These are phyloP conservation scores for Saccharomycopsis fibuligera DNA, from an alignment of 805 yeast genomes.

Conservation along the genomic window DNA sequence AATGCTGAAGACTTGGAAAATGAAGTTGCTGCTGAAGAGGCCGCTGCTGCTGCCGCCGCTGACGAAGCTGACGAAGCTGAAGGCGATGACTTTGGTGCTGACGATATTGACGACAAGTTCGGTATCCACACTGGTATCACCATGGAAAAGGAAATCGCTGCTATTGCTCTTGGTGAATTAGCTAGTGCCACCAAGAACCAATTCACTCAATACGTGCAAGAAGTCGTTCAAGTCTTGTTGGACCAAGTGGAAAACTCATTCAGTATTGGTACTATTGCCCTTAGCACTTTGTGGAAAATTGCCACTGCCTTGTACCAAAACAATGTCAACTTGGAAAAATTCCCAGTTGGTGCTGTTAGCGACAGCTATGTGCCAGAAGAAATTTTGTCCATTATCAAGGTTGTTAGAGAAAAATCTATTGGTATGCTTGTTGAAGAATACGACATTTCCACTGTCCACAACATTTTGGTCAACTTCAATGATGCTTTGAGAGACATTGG, in stretches of 20 bases:
- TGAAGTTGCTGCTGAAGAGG: slow-evolving; percentile 42
- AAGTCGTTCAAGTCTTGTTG: slow-evolving; percentile 53
- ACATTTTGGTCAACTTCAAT: slow-evolving; percentile 66
- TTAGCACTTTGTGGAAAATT: slow-evolving; percentile 77
- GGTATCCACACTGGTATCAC: slow-evolving; percentile 93
- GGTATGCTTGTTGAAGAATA: slow-evolving; percentile 68
- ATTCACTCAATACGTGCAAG: slow-evolving; percentile 72
- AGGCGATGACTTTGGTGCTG: slow-evolving; percentile 54
- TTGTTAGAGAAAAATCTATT: slow-evolving; percentile 62
- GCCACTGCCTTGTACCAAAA: slow-evolving; percentile 62
- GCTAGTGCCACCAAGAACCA: slow-evolving; percentile 81
- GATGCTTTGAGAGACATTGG: slow-evolving; percentile 69
- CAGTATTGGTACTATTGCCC: slow-evolving; percentile 85
- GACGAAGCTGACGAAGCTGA: too few relatives aligned
- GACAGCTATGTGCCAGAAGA: slow-evolving; percentile 53
- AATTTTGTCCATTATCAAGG: slow-evolving; percentile 52
- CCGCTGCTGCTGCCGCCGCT: too few relatives aligned
- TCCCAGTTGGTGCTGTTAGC: slow-evolving; percentile 59
- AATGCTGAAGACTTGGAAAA: slow-evolving; percentile 41
- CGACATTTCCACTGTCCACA: slow-evolving; percentile 74
- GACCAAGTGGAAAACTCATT: slow-evolving; percentile 81
- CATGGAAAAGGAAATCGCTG: slow-evolving; percentile 92
- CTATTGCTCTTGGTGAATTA: slow-evolving; percentile 81
- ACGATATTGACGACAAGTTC: slow-evolving; percentile 62
- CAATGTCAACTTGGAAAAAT: slow-evolving; percentile 26